Evolutionary conservation across 768 basidiomycete species (phyloP), one percentile per base, ranked within the genome.

Genomic region (Kwoniella newhampshirensis): DNA sequence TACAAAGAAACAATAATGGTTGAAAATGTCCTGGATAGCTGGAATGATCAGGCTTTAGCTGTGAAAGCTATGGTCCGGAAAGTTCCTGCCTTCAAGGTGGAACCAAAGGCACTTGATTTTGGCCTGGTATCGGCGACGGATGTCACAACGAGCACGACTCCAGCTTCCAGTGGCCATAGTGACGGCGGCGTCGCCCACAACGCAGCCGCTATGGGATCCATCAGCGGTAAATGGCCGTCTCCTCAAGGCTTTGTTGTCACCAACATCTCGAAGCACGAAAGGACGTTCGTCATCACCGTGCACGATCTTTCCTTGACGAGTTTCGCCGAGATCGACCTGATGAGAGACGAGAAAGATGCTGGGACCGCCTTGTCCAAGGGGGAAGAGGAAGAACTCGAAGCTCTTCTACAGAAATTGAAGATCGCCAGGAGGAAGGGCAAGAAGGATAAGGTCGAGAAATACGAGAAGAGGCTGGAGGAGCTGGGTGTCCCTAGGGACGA

Each of bases 61-160:
- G 67, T 76, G 43, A 76, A 76, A 52, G 75, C 75, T n/a, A 54
- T 61, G 4, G 74, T 75, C 0, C 39, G 71, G 36, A 75, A 71
- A 54, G 57, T 61, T n/a, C 71, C 70, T 11, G 54, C 60, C 28
- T 74, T 76, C 57, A 55, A 54, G n/a, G 69, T 71, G 44, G 64
- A 71, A 6, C 64, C 64, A 4, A 13, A 56, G 4, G 37, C 45
- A 6, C 47, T 76, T 37, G 67, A 70, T 41, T 70, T 74, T 41
- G 71, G 71, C 8, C 18, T 46, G 20, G 25, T 63, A 17, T 23
- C 39, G 3, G 27, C 55, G 35, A 26, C 32, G 2, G 54, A 28
- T 17, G 41, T 32, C 8, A n/a, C n/a, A n/a, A n/a, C n/a, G 36
- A 37, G n/a, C n/a, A n/a, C n/a, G 41, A 45, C 27, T 46, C 35